Conservation (phyloP, 257 asterid species). For the Gynochthodes officinalis region DNA sequence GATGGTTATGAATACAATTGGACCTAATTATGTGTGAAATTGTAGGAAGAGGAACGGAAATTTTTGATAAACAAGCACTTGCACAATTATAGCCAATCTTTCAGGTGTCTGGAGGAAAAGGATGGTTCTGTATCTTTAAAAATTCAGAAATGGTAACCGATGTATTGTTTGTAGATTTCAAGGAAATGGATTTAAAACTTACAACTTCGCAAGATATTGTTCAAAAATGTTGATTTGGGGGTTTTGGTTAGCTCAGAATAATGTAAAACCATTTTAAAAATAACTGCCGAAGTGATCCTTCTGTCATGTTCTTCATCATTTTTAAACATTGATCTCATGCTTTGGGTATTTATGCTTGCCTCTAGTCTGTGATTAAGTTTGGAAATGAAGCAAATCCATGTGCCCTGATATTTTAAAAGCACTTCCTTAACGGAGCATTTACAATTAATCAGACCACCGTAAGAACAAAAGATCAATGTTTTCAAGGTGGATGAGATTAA, state of each 20-base stretch:
- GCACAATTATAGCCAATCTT: constrained; percentile 14
- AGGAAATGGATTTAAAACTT: no score
- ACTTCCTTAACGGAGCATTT: neutral
- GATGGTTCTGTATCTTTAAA: neutral
- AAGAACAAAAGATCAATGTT: no score
- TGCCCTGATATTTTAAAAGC: neutral
- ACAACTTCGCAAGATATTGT: no score
- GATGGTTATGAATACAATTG: constrained; percentile 56
- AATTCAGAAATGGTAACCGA: no score
- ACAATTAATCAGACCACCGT: no score
- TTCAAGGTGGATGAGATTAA: no score
- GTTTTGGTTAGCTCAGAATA: no score
- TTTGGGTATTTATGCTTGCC: neutral
- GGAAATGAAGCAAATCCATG: neutral
- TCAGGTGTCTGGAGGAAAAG: neutral
- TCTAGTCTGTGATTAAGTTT: neutral
- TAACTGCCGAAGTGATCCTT: no score
- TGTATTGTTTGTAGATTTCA: no score
- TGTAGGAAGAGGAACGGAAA: constrained; percentile 44
- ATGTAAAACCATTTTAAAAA: no score
- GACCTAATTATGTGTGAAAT: constrained; percentile 57
- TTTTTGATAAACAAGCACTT: constrained; percentile 17
- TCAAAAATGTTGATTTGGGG: no score
- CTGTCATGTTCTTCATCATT: no score
- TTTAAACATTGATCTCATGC: neutral